Evolutionary conservation across 208 protist species (phyloP), one percentile per base, ranked within the genome.

Genomic region (Plasmodiophora brassicae): DNA sequence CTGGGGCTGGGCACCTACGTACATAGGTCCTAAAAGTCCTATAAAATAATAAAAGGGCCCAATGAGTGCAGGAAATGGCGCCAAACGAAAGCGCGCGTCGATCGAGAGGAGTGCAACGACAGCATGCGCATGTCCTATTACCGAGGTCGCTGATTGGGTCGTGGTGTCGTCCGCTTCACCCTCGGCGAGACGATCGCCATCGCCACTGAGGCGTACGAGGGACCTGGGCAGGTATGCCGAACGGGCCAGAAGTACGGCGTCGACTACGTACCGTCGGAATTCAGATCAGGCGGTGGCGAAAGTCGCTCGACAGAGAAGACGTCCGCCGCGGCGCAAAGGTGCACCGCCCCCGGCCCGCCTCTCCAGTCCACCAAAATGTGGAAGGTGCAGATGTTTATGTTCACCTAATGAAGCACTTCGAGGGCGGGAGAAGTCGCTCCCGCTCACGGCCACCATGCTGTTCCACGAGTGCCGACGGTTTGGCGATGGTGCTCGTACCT

Each of bases 381-480:
- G 65, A 78, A 32, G 65, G 65, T 32, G 5, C 5, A 78, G 65
- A 78, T 32, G 65, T 78, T 78, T 78, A 38, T n/a, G 65, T 44
- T 32, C 65, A 78, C 41, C 65, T 36, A 14, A n/a, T n/a, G 41
- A 38, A 78, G 32, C 41, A 44, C 41, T 36, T 38, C 41, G 5
- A 32, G 20, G 14, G 20, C n/a, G 14, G 65, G 5, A 5, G 65
- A 14, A 38, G 5, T n/a, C 32, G 32, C 65, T 44, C 41, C 32
- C 65, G 32, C 32, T 78, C n/a, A 78, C 65, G 32, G 65, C 32
- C 10, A 36, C 65, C 5, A 78, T 78, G 65, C 65, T 78, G 32
- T 78, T 78, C 41, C 65, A 78, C 41, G 65, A 78, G 41, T n/a
- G 32, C 41, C 65, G 65, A 14, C 65, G n/a, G 65, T 78, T 78